Evolutionary conservation across 106 monocot species (phyloP), one percentile per base, ranked within the genome.

Genomic region (Dendrobium chrysotoxum): DNA sequence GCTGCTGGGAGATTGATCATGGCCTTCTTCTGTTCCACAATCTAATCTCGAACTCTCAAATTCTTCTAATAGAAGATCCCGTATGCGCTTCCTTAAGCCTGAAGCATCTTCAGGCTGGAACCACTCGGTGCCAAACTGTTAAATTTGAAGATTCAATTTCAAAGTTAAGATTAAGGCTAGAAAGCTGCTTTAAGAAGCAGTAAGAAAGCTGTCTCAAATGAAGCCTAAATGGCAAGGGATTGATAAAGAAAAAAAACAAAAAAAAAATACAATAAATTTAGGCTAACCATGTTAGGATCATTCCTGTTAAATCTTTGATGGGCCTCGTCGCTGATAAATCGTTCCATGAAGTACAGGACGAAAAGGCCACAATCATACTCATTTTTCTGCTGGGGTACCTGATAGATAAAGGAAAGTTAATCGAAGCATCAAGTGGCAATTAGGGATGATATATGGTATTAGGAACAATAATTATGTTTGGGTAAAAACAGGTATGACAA

Each of bases 371-470:
- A 99, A 68, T 99, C 99, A 75, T 90, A 99, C 35, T 87, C 93
- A 55, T 99, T 99, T 61, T 87, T 90, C 80, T 99, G 99, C 83
- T 93, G 99, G 20, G 96, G 96, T 30, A 96, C 93, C 96, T 96
- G 83, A 58, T 58, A 31, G 25, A 75, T 77, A 18, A 53, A 47
- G 28, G 50, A 21, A 42, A 42, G 0, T 13, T 23, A 61, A 61
- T 25, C 23, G 8, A 61, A 61, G 21, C 21, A 61, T 61, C 1
- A 61, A 61, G 61, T 25, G 61, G 61, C 2, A 23, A n/a, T 61
- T 6, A 61, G 23, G 23, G 20, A 23, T n/a, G 16, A 50, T 50
- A 46, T 11, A 7, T 46, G 0, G 7, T 12, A 46, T 46, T 10
- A 46, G 12, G 46, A 46, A 12, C 11, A 46, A 12, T 46, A 50